Evolutionary conservation across 306 rosid species (phyloP).

Genomic region (Castanospermum australe): DNA sequence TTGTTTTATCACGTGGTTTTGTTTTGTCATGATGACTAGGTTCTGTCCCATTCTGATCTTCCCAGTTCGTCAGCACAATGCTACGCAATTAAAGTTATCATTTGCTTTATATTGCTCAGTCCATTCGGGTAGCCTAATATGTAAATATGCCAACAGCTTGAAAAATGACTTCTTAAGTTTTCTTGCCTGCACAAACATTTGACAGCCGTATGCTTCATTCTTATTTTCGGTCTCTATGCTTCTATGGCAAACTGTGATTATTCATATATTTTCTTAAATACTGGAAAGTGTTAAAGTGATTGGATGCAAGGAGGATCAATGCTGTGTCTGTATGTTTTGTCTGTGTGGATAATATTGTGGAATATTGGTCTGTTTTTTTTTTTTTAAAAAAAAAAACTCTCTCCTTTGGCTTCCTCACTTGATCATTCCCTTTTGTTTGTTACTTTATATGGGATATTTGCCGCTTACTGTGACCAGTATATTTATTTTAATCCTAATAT

Average conservation of each 20-base stretch:
- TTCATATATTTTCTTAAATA: neutral
- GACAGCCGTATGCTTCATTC: neutral
- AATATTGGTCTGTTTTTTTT: too few species aligned
- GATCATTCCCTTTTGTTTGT: neutral
- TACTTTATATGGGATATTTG: neutral
- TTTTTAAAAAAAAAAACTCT: neutral
- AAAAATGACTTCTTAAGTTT: neutral
- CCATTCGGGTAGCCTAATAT: neutral
- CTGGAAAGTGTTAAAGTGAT: neutral
- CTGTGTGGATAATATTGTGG: neutral
- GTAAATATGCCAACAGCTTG: neutral
- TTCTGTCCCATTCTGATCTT: neutral
- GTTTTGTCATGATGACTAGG: neutral
- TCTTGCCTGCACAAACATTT: neutral
- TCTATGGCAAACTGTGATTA: neutral
- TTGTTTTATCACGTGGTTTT: neutral
- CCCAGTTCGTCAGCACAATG: neutral
- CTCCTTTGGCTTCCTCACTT: neutral
- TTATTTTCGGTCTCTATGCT: neutral
- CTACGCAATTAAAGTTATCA: constrained; percentile 1
- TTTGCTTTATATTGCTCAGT: constrained; percentile 28
- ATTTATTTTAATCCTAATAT: too few species aligned
- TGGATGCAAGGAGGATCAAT: neutral
- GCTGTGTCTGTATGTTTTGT: neutral
- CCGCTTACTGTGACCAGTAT: neutral